phyloP scores from a whole-genome alignment of 78 protist species.

The Andalucia godoyi region DNA sequence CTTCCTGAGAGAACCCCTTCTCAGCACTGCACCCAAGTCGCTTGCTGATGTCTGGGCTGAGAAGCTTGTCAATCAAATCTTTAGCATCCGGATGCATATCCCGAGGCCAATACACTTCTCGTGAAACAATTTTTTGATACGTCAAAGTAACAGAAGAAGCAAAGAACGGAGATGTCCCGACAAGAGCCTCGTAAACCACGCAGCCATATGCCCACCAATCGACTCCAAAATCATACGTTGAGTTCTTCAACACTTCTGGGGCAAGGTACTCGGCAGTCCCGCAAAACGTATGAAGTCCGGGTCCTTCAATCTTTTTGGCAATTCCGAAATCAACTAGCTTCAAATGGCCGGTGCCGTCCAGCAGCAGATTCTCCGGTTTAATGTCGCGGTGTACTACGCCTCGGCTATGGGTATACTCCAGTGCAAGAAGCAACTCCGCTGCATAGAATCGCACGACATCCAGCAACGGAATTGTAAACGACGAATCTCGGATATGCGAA shows the following conservation, averaged over 20 bases:
- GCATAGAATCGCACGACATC: not conserved
- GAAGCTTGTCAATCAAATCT: not conserved
- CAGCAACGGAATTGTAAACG: no score
- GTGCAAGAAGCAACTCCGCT: conserved; percentile 13
- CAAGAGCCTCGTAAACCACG: not conserved
- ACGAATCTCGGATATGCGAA: no score
- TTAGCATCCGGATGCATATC: not conserved
- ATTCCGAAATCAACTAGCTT: conserved; percentile 14
- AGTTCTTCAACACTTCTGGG: conserved; percentile 22
- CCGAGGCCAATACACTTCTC: not conserved
- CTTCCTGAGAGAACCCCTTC: conserved; percentile 6
- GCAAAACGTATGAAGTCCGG: conserved; percentile 1
- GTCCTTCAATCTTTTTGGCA: not conserved
- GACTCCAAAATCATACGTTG: not conserved
- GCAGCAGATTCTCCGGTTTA: conserved; percentile 12
- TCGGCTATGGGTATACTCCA: conserved; percentile 4
- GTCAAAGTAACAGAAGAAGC: not conserved
- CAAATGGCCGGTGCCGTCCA: not conserved
- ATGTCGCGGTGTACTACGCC: not conserved
- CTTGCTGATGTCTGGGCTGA: not conserved
- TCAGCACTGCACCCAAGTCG: not conserved
- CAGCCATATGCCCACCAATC: conserved; percentile 18
- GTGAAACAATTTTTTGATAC: not conserved
- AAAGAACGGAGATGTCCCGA: not conserved
- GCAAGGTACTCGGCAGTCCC: conserved; percentile 35